Base-by-base conservation (phyloP, 2,329 filamentous ascomycete species). In the Fusarium xyrophilum region DNA sequence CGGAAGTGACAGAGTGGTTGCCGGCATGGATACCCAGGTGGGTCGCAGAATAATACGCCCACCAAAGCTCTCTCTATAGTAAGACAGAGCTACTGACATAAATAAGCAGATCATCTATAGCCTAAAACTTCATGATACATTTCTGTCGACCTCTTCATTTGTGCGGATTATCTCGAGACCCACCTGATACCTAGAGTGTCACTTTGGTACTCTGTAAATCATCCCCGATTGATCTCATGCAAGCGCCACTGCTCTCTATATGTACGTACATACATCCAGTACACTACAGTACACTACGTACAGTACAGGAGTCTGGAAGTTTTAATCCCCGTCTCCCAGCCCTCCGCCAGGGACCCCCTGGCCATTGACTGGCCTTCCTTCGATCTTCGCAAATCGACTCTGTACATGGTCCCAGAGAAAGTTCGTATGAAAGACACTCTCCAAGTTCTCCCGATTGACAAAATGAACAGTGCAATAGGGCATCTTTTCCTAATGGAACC, bases 371-470 rank as follows among this genome's bases (percentile, higher is more conserved):
- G 40, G 25, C 56, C 56, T 60, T 44, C 58, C 63, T 60, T 70
- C 48, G 70, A 70, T 69, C 70, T 67, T 74, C 57, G 68, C 63
- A 72, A 73, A 73, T 74, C 70, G 62, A 60, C 46, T 51, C 47
- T 46, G 50, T 60, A 51, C 56, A 63, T 59, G 54, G 62, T 48
- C 55, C 55, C 50, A 44, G 33, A 44, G 47, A 52, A 40, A 38
- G 44, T 54, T 64, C 42, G 25, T 43, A 52, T 42, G 39, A 50
- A 40, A 30, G 42, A 44, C 57, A 40, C 33, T 64, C 42, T 40
- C 40, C 52, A 56, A 40, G 30, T 43, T 67, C 46, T 43, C 63
- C 46, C 55, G 50, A 58, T 47, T 55, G 52, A 58, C 57, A 53
- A 65, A 57, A 51, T 27, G 25, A 21, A 50, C 51, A 63, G 48